Evolutionary conservation across 2,329 filamentous ascomycete species (phyloP).

Genomic region (Aspergillus oerlinghausenensis): DNA sequence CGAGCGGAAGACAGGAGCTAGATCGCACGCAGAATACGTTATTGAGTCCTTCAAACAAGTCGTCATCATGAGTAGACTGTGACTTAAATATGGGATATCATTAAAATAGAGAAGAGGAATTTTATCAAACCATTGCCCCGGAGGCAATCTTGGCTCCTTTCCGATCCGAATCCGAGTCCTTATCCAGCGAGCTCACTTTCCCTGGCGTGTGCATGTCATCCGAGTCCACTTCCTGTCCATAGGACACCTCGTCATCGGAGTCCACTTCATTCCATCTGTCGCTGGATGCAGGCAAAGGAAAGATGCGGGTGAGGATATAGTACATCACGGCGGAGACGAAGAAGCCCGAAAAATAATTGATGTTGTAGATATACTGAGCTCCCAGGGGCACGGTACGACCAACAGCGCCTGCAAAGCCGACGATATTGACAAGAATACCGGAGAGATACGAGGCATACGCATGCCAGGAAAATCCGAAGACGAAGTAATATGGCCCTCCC

Average conservation of each 20-base stretch:
- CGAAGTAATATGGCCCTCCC: slow-evolving; percentile 65
- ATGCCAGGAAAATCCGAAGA: slow-evolving; percentile 72
- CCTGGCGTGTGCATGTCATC: slow-evolving; percentile 17
- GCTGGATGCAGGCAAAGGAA: slow-evolving; percentile 69
- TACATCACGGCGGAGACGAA: slow-evolving; percentile 64
- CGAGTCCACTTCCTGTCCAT: slow-evolving; percentile 28
- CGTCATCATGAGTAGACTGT: too few relatives aligned
- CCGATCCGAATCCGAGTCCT: neutral
- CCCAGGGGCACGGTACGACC: slow-evolving; percentile 67
- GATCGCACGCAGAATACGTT: too few relatives aligned
- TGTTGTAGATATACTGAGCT: slow-evolving; percentile 79
- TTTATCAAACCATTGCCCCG: neutral
- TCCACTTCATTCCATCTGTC: slow-evolving; percentile 72
- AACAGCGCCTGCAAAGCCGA: slow-evolving; percentile 82
- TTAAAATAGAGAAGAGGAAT: too few relatives aligned
- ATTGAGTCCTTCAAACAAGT: too few relatives aligned
- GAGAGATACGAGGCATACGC: slow-evolving; percentile 77
- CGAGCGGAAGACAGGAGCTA: too few relatives aligned
- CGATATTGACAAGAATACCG: slow-evolving; percentile 84
- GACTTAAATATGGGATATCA: too few relatives aligned
- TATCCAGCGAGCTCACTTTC: neutral
- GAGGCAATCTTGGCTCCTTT: neutral
- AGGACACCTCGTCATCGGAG: slow-evolving; percentile 29
- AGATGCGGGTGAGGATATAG: slow-evolving; percentile 64
- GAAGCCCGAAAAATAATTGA: slow-evolving; percentile 89